These are phyloP conservation scores for Kazachstania taianensis DNA, from an alignment of 805 yeast species.

Conservation along the genomic window DNA sequence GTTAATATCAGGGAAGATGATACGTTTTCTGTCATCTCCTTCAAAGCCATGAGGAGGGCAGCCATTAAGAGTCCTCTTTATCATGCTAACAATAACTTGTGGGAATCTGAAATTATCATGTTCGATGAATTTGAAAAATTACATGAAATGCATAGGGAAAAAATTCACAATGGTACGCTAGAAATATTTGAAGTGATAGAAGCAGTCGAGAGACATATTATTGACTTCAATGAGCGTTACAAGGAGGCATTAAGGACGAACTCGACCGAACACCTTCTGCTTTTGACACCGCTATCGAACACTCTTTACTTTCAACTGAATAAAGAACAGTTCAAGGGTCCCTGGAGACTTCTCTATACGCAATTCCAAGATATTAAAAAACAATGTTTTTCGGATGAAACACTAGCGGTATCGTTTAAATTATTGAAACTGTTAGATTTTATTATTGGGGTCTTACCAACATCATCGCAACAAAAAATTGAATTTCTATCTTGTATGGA, in stretches of 20 bases:
- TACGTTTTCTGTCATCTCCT: slow-evolving; percentile 9
- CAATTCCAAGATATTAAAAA: slow-evolving; percentile 21
- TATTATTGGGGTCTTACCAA: slow-evolving; percentile 42
- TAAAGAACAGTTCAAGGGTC: slow-evolving; percentile 36
- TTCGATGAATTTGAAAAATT: slow-evolving; percentile 2
- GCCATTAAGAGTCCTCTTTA: slow-evolving; percentile 10
- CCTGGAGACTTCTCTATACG: slow-evolving; percentile 24
- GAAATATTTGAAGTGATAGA: slow-evolving; percentile 1
- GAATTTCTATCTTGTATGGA: slow-evolving; percentile 30
- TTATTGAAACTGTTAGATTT: slow-evolving; percentile 34
- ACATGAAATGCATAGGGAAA: not conserved
- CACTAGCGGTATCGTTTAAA: slow-evolving; percentile 8
- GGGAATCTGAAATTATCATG: slow-evolving; percentile 8
- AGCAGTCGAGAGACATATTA: slow-evolving; percentile 4
- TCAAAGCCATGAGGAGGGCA: slow-evolving; percentile 15
- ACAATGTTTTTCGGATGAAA: slow-evolving; percentile 12
- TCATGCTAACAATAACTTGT: slow-evolving; percentile 11
- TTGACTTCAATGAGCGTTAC: slow-evolving; percentile 30
- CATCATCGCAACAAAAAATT: slow-evolving; percentile 35
- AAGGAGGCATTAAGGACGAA: slow-evolving; percentile 18
- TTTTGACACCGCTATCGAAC: slow-evolving; percentile 51
- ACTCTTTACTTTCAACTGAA: slow-evolving; percentile 47
- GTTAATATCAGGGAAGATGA: slow-evolving; percentile 9
- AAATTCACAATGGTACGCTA: not conserved
- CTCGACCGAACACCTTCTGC: slow-evolving; percentile 29